Conservation (phyloP, 768 basidiomycete species). For the Termitomyces bulborhizus region DNA sequence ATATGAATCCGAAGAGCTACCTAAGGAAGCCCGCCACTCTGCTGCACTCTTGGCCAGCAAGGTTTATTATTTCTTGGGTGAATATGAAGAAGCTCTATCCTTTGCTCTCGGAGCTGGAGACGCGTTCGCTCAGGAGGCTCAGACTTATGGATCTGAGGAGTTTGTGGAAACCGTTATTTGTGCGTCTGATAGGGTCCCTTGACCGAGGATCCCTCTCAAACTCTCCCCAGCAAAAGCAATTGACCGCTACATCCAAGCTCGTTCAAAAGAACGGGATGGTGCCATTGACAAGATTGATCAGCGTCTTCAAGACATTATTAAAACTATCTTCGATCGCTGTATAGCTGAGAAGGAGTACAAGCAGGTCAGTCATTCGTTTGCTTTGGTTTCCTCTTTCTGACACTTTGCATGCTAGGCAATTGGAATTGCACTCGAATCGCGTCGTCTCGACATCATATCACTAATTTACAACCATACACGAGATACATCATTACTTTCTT, state of each 20-base stretch:
- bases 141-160: constrained; percentile 63
- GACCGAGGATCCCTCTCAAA: neutral
- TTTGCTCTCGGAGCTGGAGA: constrained; percentile 89
- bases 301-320: constrained; percentile 77
- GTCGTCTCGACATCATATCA: constrained; percentile 80
- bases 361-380: constrained; percentile 47
- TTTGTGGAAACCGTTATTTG: constrained; percentile 94
- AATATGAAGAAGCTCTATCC: constrained; percentile 91
- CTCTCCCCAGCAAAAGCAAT: constrained; percentile 78
- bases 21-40: constrained; percentile 66
- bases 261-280: constrained; percentile 47
- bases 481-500: constrained; percentile 78
- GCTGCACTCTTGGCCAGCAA: constrained; percentile 96
- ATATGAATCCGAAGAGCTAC: constrained; percentile 77
- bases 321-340: constrained; percentile 82
- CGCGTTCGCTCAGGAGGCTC: constrained; percentile 76
- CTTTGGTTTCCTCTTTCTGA: constrained; percentile 9
- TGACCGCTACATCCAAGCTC: constrained; percentile 81
- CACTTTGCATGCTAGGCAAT: constrained; percentile 58
- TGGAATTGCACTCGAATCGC: constrained; percentile 91
- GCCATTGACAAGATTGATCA: constrained; percentile 66
- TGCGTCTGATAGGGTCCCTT: constrained; percentile 35
- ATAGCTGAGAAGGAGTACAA: constrained; percentile 87
- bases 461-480: constrained; percentile 66
- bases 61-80: constrained; percentile 94